Base-by-base conservation (phyloP, 1,139 yeast species). In the Petasospora rhodanensis region DNA sequence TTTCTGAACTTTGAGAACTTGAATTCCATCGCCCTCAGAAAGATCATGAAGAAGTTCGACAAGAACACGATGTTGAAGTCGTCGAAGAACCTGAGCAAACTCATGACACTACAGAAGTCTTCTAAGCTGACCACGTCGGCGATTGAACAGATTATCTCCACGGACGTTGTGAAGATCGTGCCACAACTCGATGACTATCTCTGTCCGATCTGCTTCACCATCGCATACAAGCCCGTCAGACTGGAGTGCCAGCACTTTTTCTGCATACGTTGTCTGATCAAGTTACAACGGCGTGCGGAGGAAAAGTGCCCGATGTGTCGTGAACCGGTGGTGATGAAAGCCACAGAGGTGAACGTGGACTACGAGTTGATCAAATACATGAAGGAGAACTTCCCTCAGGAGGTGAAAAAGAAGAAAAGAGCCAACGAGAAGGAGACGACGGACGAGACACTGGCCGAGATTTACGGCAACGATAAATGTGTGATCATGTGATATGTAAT, bases 161-260 rank as follows among this genome's bases (percentile, higher is more conserved):
- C 64, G 6, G 67, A 74, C 10, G 55, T 81, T 11, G 54, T 80
- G 23, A 68, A 71, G 14, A 54, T 80, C 4, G 63, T 80, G 1
- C 91, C 91, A 1, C 89, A 80, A 52, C 58, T 81, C 13, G 89
- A 81, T 33, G 91, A 81, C 52, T 81, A 78, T 48, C 63, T 74
- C 3, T 81, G 91, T 52, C 87, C 89, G 1, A 73, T 81, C 7
- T 81, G 91, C 51, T 70, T 75, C 55, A 67, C 73, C 5, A 68
- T 81, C 25, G 86, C 87, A 0, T 80, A 69, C 55, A 79, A 79
- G 48, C 91, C 91, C 1, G 77, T 81, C 29, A 57, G 76, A 31
- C 61, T 81, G 15, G 58, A 58, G 10, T 81, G 91, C 54, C 69
- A 70, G 2, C 91, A 81, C 51, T 59, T 79, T 18, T 81, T 80